Conservation (phyloP, 352 stramenopile species). For the Ophiocytium majus region DNA sequence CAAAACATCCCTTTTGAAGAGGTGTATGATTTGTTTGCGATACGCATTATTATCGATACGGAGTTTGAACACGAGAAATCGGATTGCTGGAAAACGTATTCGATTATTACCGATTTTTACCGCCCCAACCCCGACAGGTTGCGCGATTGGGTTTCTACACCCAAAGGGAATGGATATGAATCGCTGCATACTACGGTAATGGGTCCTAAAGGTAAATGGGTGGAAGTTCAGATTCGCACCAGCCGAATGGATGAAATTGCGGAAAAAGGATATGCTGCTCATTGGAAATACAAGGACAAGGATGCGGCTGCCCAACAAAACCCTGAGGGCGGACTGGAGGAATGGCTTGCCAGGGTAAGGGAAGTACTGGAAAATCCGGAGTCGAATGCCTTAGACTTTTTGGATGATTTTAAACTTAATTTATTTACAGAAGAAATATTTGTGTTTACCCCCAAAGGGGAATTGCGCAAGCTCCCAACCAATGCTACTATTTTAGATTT, state of each 20-base stretch:
- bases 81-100: conserved; percentile 13
- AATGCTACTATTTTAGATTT: background rate
- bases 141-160: background rate
- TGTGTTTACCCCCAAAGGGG: conserved; percentile 8
- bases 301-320: background rate
- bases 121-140: background rate
- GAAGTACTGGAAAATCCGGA: conserved; percentile 1
- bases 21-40: conserved; percentile 12
- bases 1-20: background rate
- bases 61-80: background rate
- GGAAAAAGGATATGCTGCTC: conserved; percentile 8
- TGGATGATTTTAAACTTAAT: conserved; percentile 19
- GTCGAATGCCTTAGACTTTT: conserved; percentile 5
- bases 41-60: conserved; percentile 16
- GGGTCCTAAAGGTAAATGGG: conserved; percentile 7
- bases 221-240: conserved; percentile 24
- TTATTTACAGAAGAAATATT: conserved; percentile 12
- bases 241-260: background rate
- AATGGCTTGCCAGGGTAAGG: background rate
- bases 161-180: conserved; percentile 8
- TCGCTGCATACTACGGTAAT: background rate
- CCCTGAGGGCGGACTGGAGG: background rate
- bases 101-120: conserved; percentile 16
- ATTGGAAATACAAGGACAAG: background rate
- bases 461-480: background rate